Evolutionary conservation across 2,329 filamentous ascomycete genomes (phyloP), one percentile per base, ranked within the genome.

Genomic region (Phialophora expanda): DNA sequence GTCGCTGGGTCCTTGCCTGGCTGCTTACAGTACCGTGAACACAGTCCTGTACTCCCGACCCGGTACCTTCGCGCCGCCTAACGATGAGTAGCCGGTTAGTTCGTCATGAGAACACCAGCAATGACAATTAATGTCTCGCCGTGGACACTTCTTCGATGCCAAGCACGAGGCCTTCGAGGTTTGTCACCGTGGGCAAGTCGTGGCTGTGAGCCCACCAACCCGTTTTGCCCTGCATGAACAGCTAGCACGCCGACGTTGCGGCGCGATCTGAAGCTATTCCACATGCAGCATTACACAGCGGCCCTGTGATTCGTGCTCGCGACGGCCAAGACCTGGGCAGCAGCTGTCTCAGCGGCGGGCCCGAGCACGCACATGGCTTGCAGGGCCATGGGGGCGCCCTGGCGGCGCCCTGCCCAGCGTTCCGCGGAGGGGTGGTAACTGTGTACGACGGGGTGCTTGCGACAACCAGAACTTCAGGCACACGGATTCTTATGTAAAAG

Each of bases 361-460:
- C 22, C 48, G 17, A 28, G 48, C 48, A 51, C 8, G 48, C 48
- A 51, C 26, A 9, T 51, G 48, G 48, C 48, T 51, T 51, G 24
- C 48, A 51, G 24, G 48, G 24, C 24, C n/a, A n/a, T n/a, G 3
- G 24, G 24, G 24, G 24, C 2, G 24, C 2, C 24, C 24, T 24
- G 24, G 24, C 24, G 24, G 24, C 24, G 24, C 24, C 24, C 2
- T 24, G 20, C 14, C 8, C 30, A 34, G 11, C 32, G 11, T 34
- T 28, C n/a, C 20, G 9, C 48, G 3, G 3, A 2, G 48, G 9
- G 22, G 22, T 14, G 20, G 17, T 9, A 9, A 17, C 41, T 20
- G 30, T 7, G 11, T 48, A 8, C 44, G n/a, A n/a, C 17, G 9
- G 9, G 7, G 11, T 22, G 11, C 12, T 48, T 20, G 2, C 20